Percentiles rank a stretch among this genome's conserved stretches.
Conservation (phyloP, 2,329 filamentous ascomycete species). For the Aspergillus phoenicis region DNA sequence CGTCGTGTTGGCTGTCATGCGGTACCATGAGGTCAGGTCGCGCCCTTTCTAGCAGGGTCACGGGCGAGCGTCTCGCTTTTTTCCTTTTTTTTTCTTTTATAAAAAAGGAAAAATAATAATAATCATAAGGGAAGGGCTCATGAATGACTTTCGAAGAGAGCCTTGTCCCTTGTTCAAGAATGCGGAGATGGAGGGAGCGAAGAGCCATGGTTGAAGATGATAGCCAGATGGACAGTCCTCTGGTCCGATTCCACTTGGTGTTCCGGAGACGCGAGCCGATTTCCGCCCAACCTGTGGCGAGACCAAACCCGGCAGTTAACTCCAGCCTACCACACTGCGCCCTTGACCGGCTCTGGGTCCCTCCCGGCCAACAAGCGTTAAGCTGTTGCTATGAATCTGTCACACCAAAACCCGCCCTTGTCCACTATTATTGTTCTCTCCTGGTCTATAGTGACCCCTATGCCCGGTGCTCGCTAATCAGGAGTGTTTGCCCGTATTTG, state of each 20-base stretch:
- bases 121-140: not conserved
- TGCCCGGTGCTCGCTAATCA: not conserved
- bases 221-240: not conserved
- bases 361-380: constrained; percentile 8
- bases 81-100: too few species aligned
- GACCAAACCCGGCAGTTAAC: constrained; percentile 17
- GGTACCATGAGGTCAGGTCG: not conserved
- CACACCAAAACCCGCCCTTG: constrained; percentile 1
- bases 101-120: too few species aligned
- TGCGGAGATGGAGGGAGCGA: not conserved
- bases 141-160: not conserved
- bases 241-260: constrained; percentile 1
- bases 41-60: not conserved
- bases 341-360: constrained; percentile 4
- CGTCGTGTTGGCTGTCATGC: not conserved
- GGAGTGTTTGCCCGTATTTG: not conserved
- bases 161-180: not conserved
- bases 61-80: not conserved
- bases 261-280: constrained; percentile 12
- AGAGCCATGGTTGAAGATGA: not conserved
- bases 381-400: not conserved
- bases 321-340: constrained; percentile 23
- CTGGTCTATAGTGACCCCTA: constrained; percentile 8
- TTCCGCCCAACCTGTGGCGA: constrained; percentile 12
- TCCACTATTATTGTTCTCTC: constrained; percentile 13